Evolutionary conservation across 1,284 basidiomycete genomes (phyloP).

Genomic region (Sanghuangporus sanghuang): DNA sequence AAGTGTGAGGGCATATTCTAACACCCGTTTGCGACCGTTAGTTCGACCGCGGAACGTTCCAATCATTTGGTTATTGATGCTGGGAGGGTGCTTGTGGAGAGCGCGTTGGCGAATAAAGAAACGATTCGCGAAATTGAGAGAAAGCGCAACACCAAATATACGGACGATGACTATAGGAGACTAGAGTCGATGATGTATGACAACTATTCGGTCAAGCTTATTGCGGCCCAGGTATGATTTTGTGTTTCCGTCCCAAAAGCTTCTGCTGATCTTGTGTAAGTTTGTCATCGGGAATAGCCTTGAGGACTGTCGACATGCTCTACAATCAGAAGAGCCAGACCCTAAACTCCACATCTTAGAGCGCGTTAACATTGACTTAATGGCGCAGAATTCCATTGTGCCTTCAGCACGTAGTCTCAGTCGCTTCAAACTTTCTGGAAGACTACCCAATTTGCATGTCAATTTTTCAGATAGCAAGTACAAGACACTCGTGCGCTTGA

Average conservation of each 20-base stretch:
- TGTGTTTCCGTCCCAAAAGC: slow-evolving; percentile 4
- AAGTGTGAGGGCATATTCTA: background rate
- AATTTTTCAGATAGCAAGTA: slow-evolving; percentile 98
- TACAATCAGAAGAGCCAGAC: slow-evolving; percentile 47
- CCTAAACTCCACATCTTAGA: slow-evolving; percentile 87
- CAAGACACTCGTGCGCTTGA: slow-evolving; percentile 88
- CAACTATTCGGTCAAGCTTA: slow-evolving; percentile 78
- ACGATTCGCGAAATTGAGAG: slow-evolving; percentile 77
- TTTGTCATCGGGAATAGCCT: slow-evolving; percentile 89
- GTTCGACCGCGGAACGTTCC: slow-evolving; percentile 73
- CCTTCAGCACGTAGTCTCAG: slow-evolving; percentile 82
- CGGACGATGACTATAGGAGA: slow-evolving; percentile 82
- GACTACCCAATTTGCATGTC: slow-evolving; percentile 83
- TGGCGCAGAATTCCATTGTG: slow-evolving; percentile 93
- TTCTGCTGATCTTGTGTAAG: slow-evolving; percentile 35
- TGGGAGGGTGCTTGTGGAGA: slow-evolving; percentile 93
- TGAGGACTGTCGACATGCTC: slow-evolving; percentile 74
- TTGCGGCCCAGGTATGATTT: slow-evolving; percentile 78
- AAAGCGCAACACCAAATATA: slow-evolving; percentile 86
- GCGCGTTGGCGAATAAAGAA: slow-evolving; percentile 83
- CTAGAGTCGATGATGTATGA: slow-evolving; percentile 98
- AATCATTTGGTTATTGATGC: slow-evolving; percentile 94
- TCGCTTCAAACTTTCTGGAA: slow-evolving; percentile 89
- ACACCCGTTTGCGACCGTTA: slow-evolving; percentile 26
- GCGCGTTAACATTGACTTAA: slow-evolving; percentile 87